These are phyloP conservation scores for Phytophthora palmivora DNA, from an alignment of 352 stramenopile genomes.

Conservation along the genomic window DNA sequence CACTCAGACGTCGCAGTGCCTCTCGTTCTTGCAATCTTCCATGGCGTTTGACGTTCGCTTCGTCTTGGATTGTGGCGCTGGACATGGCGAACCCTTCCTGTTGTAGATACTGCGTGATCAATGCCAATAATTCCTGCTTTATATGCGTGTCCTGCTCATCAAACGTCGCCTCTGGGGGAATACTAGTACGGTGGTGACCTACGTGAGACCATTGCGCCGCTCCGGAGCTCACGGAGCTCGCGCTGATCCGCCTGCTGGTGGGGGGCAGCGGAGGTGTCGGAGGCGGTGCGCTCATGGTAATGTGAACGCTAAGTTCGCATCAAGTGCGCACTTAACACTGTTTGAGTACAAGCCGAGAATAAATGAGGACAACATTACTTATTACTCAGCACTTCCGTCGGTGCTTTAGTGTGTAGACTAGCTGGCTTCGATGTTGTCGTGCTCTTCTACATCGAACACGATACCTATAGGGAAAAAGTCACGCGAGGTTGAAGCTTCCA, in stretches of 20 bases:
- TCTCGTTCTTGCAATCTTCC: constrained; percentile 79
- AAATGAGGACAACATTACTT: background rate
- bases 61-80: constrained; percentile 88
- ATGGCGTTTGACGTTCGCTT: constrained; percentile 85
- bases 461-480: constrained; percentile 2
- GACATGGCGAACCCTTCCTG: constrained; percentile 81
- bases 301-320: no score
- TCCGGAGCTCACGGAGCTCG: constrained; percentile 14
- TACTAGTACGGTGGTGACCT: constrained; percentile 85
- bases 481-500: constrained; percentile 26
- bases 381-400: constrained; percentile 27
- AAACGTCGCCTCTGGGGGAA: constrained; percentile 83
- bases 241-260: constrained; percentile 19
- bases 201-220: constrained; percentile 73
- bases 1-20: constrained; percentile 72
- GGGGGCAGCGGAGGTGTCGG: constrained; percentile 29
- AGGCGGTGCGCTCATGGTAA: constrained; percentile 27
- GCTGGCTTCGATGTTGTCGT: background rate
- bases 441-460: constrained; percentile 17
- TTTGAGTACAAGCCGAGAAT: no score
- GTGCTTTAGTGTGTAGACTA: constrained; percentile 9
- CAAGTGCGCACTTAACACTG: no score
- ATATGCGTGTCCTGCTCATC: constrained; percentile 77
- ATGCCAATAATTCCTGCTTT: constrained; percentile 80
- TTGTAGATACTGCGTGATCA: constrained; percentile 91